These are phyloP conservation scores for Canariomyces notabilis DNA, from an alignment of 2,329 filamentous ascomycete genomes.

Conservation along the genomic window DNA sequence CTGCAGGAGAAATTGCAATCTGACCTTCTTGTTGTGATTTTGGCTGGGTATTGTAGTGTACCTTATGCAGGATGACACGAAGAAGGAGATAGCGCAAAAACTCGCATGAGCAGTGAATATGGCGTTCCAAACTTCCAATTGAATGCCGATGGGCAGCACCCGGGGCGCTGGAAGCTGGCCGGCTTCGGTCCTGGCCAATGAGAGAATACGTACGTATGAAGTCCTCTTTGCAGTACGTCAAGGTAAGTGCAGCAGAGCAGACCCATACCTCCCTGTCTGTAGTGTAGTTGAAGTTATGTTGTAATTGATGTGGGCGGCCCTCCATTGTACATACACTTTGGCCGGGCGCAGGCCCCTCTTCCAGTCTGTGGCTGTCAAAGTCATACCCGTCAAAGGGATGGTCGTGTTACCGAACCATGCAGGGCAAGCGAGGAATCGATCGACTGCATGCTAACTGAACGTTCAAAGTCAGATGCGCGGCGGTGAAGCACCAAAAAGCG, in stretches of 20 bases:
- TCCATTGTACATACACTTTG: background rate
- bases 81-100: too few species aligned
- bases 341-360: background rate
- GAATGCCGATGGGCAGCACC: background rate
- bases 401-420: slow-evolving; percentile 8
- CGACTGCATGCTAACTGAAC: background rate
- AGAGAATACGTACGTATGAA: too few species aligned
- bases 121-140: too few species aligned
- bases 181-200: background rate
- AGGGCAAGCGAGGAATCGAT: slow-evolving; percentile 3
- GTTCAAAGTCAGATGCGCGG: background rate
- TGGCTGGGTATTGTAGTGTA: too few species aligned
- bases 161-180: background rate
- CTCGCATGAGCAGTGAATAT: too few species aligned
- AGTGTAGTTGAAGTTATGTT: too few species aligned
- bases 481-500: background rate
- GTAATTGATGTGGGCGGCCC: too few species aligned
- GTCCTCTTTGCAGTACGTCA: too few species aligned
- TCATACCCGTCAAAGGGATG: background rate
- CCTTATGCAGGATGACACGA: too few species aligned
- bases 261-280: too few species aligned
- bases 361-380: background rate
- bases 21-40: background rate
- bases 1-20: slow-evolving; percentile 5
- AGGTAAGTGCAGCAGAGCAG: too few species aligned